Conservation (phyloP, 140 eudicot species). For the Stevia rebaudiana region DNA sequence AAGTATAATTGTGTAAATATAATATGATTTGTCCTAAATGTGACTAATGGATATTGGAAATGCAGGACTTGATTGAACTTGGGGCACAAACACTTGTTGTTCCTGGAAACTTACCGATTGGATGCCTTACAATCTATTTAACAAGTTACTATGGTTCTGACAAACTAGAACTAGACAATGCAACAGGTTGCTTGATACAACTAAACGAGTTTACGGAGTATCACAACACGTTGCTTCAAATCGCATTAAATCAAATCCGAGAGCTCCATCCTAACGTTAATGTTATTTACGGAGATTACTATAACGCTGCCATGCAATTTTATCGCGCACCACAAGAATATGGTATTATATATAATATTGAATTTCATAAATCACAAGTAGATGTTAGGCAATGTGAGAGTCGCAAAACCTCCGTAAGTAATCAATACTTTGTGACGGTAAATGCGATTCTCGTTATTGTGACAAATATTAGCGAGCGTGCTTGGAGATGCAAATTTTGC, state of each 20-base stretch:
- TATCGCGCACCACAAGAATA: constrained; percentile 36
- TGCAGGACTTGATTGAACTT: constrained; percentile 43
- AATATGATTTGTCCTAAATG: background rate
- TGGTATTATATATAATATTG: no score
- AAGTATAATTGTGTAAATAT: constrained; percentile 5
- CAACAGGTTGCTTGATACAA: constrained; percentile 47
- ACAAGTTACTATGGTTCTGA: constrained; percentile 31
- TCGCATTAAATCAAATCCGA: constrained; percentile 35
- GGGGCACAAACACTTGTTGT: constrained; percentile 57
- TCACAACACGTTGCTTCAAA: constrained; percentile 51
- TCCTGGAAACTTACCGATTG: constrained; percentile 69
- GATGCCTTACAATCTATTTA: constrained; percentile 50
- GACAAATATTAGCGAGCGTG: no score
- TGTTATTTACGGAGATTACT: constrained; percentile 62
- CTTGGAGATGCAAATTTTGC: no score
- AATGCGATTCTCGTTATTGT: no score
- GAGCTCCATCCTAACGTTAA: constrained; percentile 41
- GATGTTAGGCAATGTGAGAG: no score
- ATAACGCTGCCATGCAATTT: constrained; percentile 45
- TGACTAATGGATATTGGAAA: background rate
- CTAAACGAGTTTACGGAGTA: constrained; percentile 41
- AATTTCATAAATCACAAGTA: no score
- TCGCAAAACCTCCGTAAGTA: no score
- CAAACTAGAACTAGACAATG: constrained; percentile 33
- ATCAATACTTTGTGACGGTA: no score